These are phyloP conservation scores for Amphibolis antarctica DNA, from an alignment of 106 monocot genomes.

Conservation along the genomic window DNA sequence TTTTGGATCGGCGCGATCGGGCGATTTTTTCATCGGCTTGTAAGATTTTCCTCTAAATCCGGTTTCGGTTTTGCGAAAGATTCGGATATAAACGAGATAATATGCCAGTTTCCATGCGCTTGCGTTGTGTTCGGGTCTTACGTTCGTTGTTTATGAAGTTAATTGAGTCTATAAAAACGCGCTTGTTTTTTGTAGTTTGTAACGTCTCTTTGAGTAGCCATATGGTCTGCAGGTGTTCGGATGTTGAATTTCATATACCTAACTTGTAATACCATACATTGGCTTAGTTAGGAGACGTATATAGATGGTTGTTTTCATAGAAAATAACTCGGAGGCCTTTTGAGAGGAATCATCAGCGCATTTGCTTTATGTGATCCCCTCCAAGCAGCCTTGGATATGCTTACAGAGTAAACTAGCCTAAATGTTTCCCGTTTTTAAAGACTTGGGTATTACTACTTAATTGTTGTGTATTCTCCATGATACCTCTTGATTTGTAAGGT, in stretches of 20 bases:
- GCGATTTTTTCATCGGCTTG: background rate
- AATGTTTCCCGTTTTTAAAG: background rate
- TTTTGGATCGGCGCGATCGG: background rate
- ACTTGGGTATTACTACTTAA: background rate
- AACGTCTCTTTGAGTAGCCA: constrained; percentile 12
- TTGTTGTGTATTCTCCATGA: background rate
- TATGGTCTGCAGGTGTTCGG: background rate
- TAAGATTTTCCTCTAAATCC: background rate
- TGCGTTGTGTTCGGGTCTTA: background rate
- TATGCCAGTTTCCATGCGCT: background rate
- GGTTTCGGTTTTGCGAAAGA: background rate
- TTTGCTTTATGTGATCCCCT: background rate
- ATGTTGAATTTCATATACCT: background rate
- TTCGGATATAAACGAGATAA: background rate
- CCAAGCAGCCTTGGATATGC: background rate
- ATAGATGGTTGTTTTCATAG: constrained; percentile 1
- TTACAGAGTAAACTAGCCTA: background rate
- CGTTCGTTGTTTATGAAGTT: background rate
- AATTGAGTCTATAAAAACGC: background rate
- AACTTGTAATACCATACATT: constrained; percentile 1
- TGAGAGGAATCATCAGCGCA: background rate
- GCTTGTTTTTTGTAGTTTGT: background rate
- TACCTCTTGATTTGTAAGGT: no score
- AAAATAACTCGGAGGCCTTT: background rate
- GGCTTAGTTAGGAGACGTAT: constrained; percentile 11